Percentiles rank a stretch among this genome's conserved stretches.
phyloP scores from a whole-genome alignment of 2,329 filamentous ascomycete species.

The Aquanectria penicillioides region DNA sequence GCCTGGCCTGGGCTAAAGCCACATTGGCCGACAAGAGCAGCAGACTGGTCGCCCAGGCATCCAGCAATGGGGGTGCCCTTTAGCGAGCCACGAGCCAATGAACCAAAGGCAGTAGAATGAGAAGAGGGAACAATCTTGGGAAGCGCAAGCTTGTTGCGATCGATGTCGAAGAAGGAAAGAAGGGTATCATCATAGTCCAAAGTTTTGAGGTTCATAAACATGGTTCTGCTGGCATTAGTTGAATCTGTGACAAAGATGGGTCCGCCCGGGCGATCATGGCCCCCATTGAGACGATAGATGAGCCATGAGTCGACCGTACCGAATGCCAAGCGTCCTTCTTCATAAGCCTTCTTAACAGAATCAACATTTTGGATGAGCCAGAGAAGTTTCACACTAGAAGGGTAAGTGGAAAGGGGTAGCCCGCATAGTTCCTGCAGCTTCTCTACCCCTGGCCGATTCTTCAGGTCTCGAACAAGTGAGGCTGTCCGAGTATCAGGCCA shows the following conservation, averaged over 20 bases:
- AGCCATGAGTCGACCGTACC: conserved; percentile 92
- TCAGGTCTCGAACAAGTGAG: conserved; percentile 78
- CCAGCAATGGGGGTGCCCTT: conserved; percentile 80
- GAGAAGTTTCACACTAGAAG: conserved; percentile 84
- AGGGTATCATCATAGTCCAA: conserved; percentile 82
- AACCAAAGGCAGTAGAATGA: conserved; percentile 77
- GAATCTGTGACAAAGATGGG: conserved; percentile 84
- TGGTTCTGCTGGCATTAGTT: conserved; percentile 88
- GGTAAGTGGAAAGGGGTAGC: conserved; percentile 87
- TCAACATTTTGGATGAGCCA: conserved; percentile 82
- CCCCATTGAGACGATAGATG: conserved; percentile 84
- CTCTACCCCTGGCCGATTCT: conserved; percentile 73
- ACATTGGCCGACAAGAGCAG: conserved; percentile 85
- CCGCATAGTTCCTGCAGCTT: conserved; percentile 77
- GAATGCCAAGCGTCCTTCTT: conserved; percentile 79
- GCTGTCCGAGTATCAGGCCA: conserved; percentile 90
- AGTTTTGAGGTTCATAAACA: conserved; percentile 92
- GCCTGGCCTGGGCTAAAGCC: conserved; percentile 84
- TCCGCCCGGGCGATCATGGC: conserved; percentile 62
- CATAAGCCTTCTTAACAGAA: conserved; percentile 77
- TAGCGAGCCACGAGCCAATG: conserved; percentile 71
- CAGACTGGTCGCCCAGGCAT: conserved; percentile 87
- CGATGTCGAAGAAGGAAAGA: conserved; percentile 81
- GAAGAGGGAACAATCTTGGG: conserved; percentile 89
- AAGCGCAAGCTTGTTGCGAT: conserved; percentile 73